Evolutionary conservation across 768 basidiomycete species (phyloP).

Genomic region (Termitomyces sp.): DNA sequence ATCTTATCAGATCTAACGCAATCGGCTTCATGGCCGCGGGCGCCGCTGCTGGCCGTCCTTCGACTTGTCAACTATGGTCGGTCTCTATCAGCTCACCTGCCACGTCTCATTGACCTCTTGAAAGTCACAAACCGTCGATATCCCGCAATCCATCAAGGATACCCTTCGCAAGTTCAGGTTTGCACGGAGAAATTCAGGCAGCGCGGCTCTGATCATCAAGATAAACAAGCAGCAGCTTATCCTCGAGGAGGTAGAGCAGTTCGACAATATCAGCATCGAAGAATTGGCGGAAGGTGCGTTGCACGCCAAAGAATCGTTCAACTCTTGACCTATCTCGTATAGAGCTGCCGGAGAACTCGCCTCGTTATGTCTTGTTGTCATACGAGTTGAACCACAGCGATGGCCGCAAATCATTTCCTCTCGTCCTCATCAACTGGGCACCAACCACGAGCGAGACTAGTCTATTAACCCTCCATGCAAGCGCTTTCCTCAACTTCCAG

Average conservation of each 20-base stretch:
- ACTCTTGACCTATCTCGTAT: conserved; percentile 24
- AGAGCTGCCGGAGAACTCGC: conserved; percentile 88
- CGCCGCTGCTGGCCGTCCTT: neutral
- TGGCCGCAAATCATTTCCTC: conserved; percentile 80
- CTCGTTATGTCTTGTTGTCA: conserved; percentile 82
- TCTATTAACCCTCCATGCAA: conserved; percentile 79
- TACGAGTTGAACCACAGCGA: conserved; percentile 79
- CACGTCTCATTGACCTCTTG: conserved; percentile 1
- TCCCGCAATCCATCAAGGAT: conserved; percentile 74
- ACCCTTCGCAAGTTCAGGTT: conserved; percentile 78
- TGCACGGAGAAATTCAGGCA: conserved; percentile 67
- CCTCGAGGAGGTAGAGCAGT: conserved; percentile 83
- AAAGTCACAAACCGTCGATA: conserved; percentile 79
- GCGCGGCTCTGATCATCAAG: conserved; percentile 83
- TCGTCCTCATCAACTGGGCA: conserved; percentile 87
- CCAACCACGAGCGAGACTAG: conserved; percentile 75
- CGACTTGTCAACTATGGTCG: conserved; percentile 25
- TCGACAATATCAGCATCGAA: conserved; percentile 71
- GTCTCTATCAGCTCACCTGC: conserved; percentile 13
- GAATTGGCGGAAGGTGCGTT: conserved; percentile 83
- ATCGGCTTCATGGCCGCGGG: conserved; percentile 15
- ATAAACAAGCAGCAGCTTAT: conserved; percentile 79
- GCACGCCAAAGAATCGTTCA: neutral
- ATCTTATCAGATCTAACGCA: conserved; percentile 20
- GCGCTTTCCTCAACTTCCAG: conserved; percentile 78